Evolutionary conservation across 2,329 filamentous ascomycete genomes (phyloP), one percentile per base, ranked within the genome.

Genomic region (Aspergillus caelatus): DNA sequence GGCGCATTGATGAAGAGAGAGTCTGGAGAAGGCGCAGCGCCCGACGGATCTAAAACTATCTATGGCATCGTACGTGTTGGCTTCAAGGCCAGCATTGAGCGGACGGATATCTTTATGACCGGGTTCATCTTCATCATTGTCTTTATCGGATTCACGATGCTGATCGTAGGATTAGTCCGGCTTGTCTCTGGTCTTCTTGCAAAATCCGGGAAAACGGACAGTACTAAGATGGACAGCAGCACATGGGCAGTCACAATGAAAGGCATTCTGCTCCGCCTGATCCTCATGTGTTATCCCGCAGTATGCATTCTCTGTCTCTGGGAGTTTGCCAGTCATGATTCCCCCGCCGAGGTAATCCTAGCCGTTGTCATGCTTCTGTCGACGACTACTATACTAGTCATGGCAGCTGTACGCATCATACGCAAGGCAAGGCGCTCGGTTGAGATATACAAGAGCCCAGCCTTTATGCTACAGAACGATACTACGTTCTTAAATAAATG

Each of bases 401-500:
- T 92, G 91, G 94, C 93, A 43, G 89, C 92, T 0, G 89, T 87
- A 80, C 97, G 96, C 83, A 92, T 97, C 67, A 91, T 96, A 71
- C 86, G 88, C 60, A 91, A 97, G 66, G 94, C 93, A 32, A 91
- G 92, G 74, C 90, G 92, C 71, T 97, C 94, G 28, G 90, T 96
- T 65, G 80, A 86, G 61, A 92, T 96, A 87, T 93, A 97, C 84
- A 93, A 94, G 81, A 97, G 96, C 82, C 93, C 94, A 28, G 94
- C 93, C 32, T 97, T 97, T 79, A 96, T 97, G 69, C 88, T 98
- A 64, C 97, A 96, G 82, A 97, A 94, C 2, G 93, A 98, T 72
- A 92, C 93, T 14, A 86, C 91, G 65, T 90, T 91, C 55, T 86
- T 97, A 67, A 97, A 97, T 86, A 96, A 96, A 81, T 97, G 94